Evolutionary conservation across 345 rosid species (phyloP), one percentile per base, ranked within the genome.

Genomic region (Aquilaria yunnanensis): DNA sequence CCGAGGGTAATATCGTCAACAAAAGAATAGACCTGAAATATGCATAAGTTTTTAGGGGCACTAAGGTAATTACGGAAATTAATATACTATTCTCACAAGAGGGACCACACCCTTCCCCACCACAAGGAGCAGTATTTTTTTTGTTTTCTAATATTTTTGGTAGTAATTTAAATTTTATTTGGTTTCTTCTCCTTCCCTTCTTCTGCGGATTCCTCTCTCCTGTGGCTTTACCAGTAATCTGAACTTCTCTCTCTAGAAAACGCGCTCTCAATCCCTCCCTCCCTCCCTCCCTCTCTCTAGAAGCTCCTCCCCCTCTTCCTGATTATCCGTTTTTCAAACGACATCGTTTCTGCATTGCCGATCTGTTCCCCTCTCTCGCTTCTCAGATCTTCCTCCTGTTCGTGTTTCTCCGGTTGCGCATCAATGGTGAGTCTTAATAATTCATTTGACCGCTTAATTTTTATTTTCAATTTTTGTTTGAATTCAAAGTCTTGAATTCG

Each of bases 81-180:
- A 49, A 32, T 54, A 60, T 32, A 70, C 65, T 47, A 50, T 60
- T 70, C 70, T 61, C 68, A 50, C 10, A 47, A 57, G 12, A 60
- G 79, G 86, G 81, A 74, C 83, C 84, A 74, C 75, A 51, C 62
- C 77, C 70, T 71, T 69, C 79, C 83, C 81, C 79, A 77, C 87
- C 85, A 74, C 81, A 67, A 70, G 83, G 70, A 73, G 75, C 78
- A 70, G 77, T 61, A 51, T 72, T 77, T 70, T 63, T 68, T 77
- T 73, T 70, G 57, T 66, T 56, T 43, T 70, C 23, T 54, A 63
- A 57, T 11, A 53, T 10, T 47, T 41, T 66, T 60, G 10, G 10
- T 43, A 37, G 43, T 37, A 37, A 11, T 64, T 74, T 50, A 37
- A 74, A 52, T 51, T 61, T 71, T 73, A 56, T 72, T 80, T 75